Conservation (phyloP, 768 basidiomycete species). For the Rhodotorula graminis region DNA sequence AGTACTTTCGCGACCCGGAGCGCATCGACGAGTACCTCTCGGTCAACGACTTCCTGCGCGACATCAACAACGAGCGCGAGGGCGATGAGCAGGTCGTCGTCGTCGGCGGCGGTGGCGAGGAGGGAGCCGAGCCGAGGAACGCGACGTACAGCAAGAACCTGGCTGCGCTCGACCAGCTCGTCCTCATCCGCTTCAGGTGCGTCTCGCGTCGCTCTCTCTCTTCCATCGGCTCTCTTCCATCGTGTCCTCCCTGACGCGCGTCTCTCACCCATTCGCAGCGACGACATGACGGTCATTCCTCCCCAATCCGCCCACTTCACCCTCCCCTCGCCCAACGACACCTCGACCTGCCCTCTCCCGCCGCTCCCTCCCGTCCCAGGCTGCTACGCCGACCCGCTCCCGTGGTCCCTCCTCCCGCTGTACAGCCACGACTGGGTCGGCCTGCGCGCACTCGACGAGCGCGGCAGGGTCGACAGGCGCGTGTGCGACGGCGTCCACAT, state of each 20-base stretch:
- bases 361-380: slow-evolving; percentile 1
- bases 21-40: slow-evolving; percentile 46
- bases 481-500: slow-evolving; percentile 44
- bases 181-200: slow-evolving; percentile 42
- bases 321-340: slow-evolving; percentile 23
- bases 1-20: slow-evolving; percentile 49
- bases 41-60: slow-evolving; percentile 45
- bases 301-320: slow-evolving; percentile 40
- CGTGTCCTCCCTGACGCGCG: not conserved
- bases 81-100: slow-evolving; percentile 28
- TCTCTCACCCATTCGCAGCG: not conserved
- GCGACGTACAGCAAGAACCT: slow-evolving; percentile 39
- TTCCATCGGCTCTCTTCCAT: not conserved
- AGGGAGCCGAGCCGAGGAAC: slow-evolving; percentile 23
- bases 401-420: slow-evolving; percentile 35
- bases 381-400: slow-evolving; percentile 27
- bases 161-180: slow-evolving; percentile 35
- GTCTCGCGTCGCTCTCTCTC: not conserved
- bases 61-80: slow-evolving; percentile 47
- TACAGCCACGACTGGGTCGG: slow-evolving; percentile 44
- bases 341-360: slow-evolving; percentile 14
- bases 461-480: slow-evolving; percentile 15
- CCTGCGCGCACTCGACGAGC: slow-evolving; percentile 36
- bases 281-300: slow-evolving; percentile 40
- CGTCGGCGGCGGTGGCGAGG: not conserved